phyloP scores from a whole-genome alignment of 2,329 filamentous ascomycete species.

The Aspergillus novofumigatus region DNA sequence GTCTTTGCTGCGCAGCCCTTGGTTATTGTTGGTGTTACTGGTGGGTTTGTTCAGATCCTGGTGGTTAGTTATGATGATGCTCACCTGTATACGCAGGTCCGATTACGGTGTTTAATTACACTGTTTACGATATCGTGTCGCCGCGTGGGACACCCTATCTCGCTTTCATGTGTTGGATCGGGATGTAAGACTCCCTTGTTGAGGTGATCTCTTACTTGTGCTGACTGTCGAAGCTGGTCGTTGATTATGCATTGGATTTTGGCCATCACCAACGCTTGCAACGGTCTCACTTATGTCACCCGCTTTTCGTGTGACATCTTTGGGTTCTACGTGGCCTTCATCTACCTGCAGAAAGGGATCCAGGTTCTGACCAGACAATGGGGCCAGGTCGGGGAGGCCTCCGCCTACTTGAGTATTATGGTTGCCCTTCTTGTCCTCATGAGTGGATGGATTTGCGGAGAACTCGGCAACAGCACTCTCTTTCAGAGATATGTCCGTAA shows the following conservation, averaged over 20 bases:
- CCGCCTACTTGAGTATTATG: constrained; percentile 70
- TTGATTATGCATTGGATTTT: constrained; percentile 80
- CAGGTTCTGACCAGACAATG: constrained; percentile 78
- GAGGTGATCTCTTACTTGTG: neutral
- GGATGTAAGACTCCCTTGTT: constrained; percentile 50
- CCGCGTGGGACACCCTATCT: constrained; percentile 76
- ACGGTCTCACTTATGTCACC: constrained; percentile 83
- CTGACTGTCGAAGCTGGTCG: constrained; percentile 59
- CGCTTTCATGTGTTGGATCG: constrained; percentile 89
- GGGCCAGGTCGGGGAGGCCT: constrained; percentile 54
- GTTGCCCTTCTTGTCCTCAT: constrained; percentile 74
- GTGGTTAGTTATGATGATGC: neutral
- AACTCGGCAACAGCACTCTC: constrained; percentile 65
- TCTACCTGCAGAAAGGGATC: constrained; percentile 87
- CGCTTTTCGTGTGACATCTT: constrained; percentile 92
- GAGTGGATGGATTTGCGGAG: constrained; percentile 68
- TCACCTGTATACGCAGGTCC: constrained; percentile 49
- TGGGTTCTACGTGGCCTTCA: constrained; percentile 87
- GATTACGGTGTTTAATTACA: constrained; percentile 93
- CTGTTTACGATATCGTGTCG: constrained; percentile 82
- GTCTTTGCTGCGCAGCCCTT: constrained; percentile 77
- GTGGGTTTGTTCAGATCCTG: constrained; percentile 30
- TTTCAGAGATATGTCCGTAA: constrained; percentile 73
- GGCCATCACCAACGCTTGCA: constrained; percentile 80
- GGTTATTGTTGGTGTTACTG: constrained; percentile 86